Conservation (phyloP, 2,329 filamentous ascomycete species). For the Onygenales sp. region DNA sequence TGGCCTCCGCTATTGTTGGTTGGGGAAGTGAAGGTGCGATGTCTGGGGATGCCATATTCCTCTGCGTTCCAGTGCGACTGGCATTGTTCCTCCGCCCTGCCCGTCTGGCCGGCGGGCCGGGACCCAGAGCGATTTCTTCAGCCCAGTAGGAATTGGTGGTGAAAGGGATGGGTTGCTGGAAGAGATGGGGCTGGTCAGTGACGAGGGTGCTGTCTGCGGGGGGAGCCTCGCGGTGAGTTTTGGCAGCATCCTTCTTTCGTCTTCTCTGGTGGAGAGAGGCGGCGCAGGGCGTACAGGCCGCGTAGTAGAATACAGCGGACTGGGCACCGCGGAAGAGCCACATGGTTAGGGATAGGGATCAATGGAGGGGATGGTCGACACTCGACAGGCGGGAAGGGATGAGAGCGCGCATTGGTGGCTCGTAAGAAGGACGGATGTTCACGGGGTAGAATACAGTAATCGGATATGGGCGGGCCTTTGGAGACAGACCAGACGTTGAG, state of each 20-base stretch:
- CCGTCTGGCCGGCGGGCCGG: constrained; percentile 58
- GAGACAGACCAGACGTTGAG: no score
- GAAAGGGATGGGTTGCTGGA: constrained; percentile 69
- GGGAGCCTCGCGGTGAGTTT: constrained; percentile 56
- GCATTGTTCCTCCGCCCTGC: constrained; percentile 42
- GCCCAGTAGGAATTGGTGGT: constrained; percentile 83
- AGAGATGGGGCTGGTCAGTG: constrained; percentile 57
- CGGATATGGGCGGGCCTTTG: no score
- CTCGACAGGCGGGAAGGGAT: neutral
- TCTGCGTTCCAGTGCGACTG: constrained; percentile 51
- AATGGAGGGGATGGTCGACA: neutral
- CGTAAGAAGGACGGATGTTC: no score
- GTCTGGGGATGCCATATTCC: constrained; percentile 43
- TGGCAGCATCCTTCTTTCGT: constrained; percentile 60
- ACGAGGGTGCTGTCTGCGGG: constrained; percentile 49
- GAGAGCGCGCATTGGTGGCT: neutral
- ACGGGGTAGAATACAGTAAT: neutral
- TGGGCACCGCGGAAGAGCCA: constrained; percentile 42
- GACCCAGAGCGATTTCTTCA: constrained; percentile 77
- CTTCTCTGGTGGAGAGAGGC: constrained; percentile 61
- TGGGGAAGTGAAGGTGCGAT: constrained; percentile 2
- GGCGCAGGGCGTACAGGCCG: constrained; percentile 50
- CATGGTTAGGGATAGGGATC: constrained; percentile 16
- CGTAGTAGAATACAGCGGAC: constrained; percentile 43
- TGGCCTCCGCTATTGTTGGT: constrained; percentile 13